Percentiles rank a stretch among this genome's conserved stretches.
phyloP scores from a whole-genome alignment of 768 basidiomycete genomes.

The Lactarius trivialis region DNA sequence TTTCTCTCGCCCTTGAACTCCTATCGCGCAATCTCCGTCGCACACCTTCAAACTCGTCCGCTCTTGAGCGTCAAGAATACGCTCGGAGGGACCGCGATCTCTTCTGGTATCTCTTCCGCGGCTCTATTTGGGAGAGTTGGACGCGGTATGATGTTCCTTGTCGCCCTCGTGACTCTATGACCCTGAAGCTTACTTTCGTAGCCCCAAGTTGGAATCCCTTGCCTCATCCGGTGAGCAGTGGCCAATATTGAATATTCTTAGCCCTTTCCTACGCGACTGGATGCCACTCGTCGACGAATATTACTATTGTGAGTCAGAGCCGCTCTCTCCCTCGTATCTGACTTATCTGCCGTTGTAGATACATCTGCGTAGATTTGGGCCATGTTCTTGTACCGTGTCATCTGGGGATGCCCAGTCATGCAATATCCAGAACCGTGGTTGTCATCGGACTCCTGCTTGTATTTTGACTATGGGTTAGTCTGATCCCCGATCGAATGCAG shows the following conservation, averaged over 20 bases:
- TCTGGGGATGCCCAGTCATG: neutral
- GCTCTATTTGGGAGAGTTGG: conserved; percentile 77
- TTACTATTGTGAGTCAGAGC: conserved; percentile 71
- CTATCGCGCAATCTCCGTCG: conserved; percentile 71
- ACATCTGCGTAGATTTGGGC: conserved; percentile 14
- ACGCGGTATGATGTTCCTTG: conserved; percentile 44
- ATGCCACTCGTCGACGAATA: conserved; percentile 85
- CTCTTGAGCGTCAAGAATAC: conserved; percentile 71
- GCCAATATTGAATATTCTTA: conserved; percentile 62
- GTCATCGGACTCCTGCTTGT: neutral
- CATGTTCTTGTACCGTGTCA: neutral
- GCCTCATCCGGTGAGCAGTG: conserved; percentile 46
- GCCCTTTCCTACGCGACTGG: conserved; percentile 75
- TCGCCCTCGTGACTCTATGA: neutral
- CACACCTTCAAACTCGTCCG: conserved; percentile 50
- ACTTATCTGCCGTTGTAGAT: conserved; percentile 11
- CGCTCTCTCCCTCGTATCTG: neutral
- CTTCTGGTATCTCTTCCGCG: conserved; percentile 78
- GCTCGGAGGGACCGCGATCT: conserved; percentile 77
- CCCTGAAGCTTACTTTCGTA: conserved; percentile 28
- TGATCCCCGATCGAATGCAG: conserved; percentile 1
- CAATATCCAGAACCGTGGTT: conserved; percentile 8
- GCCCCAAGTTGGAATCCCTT: conserved; percentile 68
- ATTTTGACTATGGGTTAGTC: neutral
- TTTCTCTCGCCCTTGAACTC: conserved; percentile 62